phyloP scores from a whole-genome alignment of 2,329 filamentous ascomycete genomes.

The Chaetomiaceae sp. region DNA sequence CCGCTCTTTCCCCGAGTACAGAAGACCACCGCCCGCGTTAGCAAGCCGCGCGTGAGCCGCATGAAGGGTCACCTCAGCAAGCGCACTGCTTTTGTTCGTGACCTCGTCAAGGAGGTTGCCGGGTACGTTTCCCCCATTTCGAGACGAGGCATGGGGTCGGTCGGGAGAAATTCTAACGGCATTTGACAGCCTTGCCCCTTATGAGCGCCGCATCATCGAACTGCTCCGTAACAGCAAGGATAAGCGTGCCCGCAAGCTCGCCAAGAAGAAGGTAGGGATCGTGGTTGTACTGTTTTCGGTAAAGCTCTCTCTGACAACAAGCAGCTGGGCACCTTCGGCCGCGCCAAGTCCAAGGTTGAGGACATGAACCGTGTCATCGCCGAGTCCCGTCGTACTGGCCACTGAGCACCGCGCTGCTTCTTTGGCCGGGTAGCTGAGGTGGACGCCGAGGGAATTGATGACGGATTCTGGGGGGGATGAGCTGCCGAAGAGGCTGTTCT shows the following conservation, averaged over 20 bases:
- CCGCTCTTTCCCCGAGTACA: slow-evolving; percentile 42
- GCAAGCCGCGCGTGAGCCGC: slow-evolving; percentile 74
- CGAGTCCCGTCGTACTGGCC: slow-evolving; percentile 70
- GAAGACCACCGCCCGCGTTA: slow-evolving; percentile 78
- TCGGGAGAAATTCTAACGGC: slow-evolving; percentile 1
- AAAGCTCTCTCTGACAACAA: slow-evolving; percentile 12
- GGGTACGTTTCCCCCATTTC: slow-evolving; percentile 58
- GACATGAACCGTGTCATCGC: slow-evolving; percentile 98
- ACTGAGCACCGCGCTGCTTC: slow-evolving; percentile 42
- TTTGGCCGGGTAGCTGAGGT: slow-evolving; percentile 3
- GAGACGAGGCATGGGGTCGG: neutral
- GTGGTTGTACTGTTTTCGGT: slow-evolving; percentile 24
- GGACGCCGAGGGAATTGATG: slow-evolving; percentile 16
- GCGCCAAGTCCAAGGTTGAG: slow-evolving; percentile 99
- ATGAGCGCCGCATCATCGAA: slow-evolving; percentile 99
- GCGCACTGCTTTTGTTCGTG: slow-evolving; percentile 94
- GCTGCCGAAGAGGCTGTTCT: slow-evolving; percentile 1
- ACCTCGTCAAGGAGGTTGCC: slow-evolving; percentile 98
- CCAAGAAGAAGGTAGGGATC: slow-evolving; percentile 89
- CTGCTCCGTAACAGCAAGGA: slow-evolving; percentile 98
- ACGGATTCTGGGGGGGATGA: slow-evolving; percentile 15
- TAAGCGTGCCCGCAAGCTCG: slow-evolving; percentile 98
- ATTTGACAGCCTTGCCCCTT: slow-evolving; percentile 69
- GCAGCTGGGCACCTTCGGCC: slow-evolving; percentile 95
- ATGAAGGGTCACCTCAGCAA: slow-evolving; percentile 97